Percentiles rank a stretch among this genome's conserved stretches.
Evolutionary conservation across 1,284 basidiomycete genomes (phyloP).

Genomic region (Naganishia cerealis): DNA sequence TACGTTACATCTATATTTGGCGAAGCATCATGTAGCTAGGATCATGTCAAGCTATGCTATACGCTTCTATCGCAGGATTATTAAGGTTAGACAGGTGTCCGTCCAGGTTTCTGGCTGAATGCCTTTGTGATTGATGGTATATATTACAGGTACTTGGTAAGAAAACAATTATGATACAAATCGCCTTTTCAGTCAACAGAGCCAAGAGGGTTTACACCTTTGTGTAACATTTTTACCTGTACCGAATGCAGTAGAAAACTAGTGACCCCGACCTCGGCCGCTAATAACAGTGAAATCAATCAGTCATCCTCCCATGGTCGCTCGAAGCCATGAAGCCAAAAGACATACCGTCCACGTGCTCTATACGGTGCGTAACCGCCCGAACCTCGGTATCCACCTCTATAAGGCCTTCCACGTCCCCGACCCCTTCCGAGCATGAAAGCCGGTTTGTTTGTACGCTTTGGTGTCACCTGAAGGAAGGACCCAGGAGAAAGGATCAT

Average conservation of each 20-base stretch:
- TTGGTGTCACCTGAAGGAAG: constrained; percentile 71
- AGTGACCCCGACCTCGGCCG: constrained; percentile 29
- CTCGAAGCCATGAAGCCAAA: background rate
- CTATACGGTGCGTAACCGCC: constrained; percentile 70
- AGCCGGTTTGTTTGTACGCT: constrained; percentile 88
- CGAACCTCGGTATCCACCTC: constrained; percentile 62
- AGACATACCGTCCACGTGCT: constrained; percentile 60
- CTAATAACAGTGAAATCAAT: background rate
- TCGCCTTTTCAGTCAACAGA: background rate
- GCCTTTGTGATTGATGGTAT: background rate
- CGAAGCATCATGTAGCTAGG: no score
- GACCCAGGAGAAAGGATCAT: background rate
- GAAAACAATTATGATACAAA: constrained; percentile 1
- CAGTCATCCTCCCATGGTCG: background rate
- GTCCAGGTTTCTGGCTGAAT: background rate
- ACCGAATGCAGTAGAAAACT: background rate
- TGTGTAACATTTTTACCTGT: background rate
- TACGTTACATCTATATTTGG: no score
- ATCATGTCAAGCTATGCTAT: no score
- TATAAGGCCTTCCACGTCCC: constrained; percentile 59
- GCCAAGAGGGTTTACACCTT: background rate
- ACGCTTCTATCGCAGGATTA: no score
- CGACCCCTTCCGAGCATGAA: constrained; percentile 70
- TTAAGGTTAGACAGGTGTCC: background rate
- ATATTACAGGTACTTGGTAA: constrained; percentile 8